phyloP scores from a whole-genome alignment of 2,329 filamentous ascomycete genomes.

The Hymenoscyphus occultus region DNA sequence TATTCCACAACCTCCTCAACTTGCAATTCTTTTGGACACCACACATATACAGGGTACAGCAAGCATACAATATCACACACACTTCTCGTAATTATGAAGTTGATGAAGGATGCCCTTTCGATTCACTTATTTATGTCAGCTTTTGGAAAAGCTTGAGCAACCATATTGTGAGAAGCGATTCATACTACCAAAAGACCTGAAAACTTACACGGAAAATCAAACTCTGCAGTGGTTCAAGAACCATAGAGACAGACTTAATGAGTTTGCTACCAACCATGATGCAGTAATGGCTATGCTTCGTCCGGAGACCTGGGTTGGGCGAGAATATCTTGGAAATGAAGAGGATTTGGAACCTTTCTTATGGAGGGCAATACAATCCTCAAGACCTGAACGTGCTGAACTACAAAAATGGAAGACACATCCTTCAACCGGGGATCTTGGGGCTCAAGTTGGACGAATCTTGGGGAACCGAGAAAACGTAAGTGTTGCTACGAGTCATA shows the following conservation, averaged over 20 bases:
- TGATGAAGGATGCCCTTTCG: conserved; percentile 45
- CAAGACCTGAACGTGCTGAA: conserved; percentile 56
- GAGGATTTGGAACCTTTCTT: conserved; percentile 64
- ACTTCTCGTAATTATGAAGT: neutral
- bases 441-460: conserved; percentile 44
- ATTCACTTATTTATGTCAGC: conserved; percentile 70
- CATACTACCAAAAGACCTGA: conserved; percentile 35
- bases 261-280: conserved; percentile 52
- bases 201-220: conserved; percentile 54
- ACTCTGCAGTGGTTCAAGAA: conserved; percentile 66
- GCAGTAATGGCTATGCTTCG: conserved; percentile 74
- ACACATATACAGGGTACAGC: neutral
- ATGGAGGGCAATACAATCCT: conserved; percentile 62
- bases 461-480: conserved; percentile 24
- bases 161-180: conserved; percentile 39
- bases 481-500: conserved; percentile 13
- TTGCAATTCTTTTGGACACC: neutral
- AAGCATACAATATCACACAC: neutral
- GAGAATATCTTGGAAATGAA: conserved; percentile 70
- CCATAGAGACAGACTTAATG: conserved; percentile 58
- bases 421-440: conserved; percentile 62
- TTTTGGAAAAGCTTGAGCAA: conserved; percentile 66
- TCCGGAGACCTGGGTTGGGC: conserved; percentile 71
- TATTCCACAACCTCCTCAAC: neutral
- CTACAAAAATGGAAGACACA: conserved; percentile 58